Conservation (phyloP, 495 filamentous ascomycete species). For the Hypoxylon lienhwacheense region DNA sequence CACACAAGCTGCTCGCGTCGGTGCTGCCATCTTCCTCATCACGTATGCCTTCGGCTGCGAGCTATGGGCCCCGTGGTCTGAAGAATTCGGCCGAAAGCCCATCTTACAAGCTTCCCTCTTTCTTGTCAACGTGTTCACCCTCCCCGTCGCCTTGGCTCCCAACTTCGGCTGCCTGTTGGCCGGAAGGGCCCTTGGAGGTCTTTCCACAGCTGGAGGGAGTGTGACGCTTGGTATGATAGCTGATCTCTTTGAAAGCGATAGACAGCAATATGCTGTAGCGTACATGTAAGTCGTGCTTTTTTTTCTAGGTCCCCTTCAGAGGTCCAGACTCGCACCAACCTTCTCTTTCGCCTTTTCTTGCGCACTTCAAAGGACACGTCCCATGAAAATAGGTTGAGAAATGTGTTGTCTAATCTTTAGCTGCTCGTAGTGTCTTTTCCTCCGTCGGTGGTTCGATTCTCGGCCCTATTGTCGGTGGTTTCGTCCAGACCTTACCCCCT, state of each 20-base stretch:
- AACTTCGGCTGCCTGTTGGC: slow-evolving; percentile 70
- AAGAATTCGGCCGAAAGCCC: slow-evolving; percentile 75
- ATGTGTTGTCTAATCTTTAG: slow-evolving; percentile 1
- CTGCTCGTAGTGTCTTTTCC: slow-evolving; percentile 62
- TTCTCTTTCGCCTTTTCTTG: no score
- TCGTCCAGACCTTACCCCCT: slow-evolving; percentile 59
- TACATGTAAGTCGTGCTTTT: slow-evolving; percentile 44
- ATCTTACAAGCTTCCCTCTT: slow-evolving; percentile 70
- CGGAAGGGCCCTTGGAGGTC: slow-evolving; percentile 66
- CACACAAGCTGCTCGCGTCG: slow-evolving; percentile 63
- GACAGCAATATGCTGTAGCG: slow-evolving; percentile 73
- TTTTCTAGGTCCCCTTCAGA: no score
- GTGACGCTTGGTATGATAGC: slow-evolving; percentile 84
- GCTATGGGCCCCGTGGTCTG: slow-evolving; percentile 80
- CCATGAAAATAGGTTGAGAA: no score
- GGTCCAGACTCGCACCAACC: no score
- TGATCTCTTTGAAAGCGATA: slow-evolving; percentile 74
- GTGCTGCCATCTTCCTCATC: slow-evolving; percentile 71
- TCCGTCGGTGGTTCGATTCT: slow-evolving; percentile 75
- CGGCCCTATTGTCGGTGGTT: slow-evolving; percentile 78
- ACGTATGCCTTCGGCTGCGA: slow-evolving; percentile 79
- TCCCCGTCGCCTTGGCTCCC: slow-evolving; percentile 69
- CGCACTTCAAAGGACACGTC: no score
- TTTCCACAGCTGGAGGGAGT: slow-evolving; percentile 74
- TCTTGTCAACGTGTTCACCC: slow-evolving; percentile 74